Conservation (phyloP, 2,329 filamentous ascomycete species). For the Biscogniauxia mediterranea region DNA sequence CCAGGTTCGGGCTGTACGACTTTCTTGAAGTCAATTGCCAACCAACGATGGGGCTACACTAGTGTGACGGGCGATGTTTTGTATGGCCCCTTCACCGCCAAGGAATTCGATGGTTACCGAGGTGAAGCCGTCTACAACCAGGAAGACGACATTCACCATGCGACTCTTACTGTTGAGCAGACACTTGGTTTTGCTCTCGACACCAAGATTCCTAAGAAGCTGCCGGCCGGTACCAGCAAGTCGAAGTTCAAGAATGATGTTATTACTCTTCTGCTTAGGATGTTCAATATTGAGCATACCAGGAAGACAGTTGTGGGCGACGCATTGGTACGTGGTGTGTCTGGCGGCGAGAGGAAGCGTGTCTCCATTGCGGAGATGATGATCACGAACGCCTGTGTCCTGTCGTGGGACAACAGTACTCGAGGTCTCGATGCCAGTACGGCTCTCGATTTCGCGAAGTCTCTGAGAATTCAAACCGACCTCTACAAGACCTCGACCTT, state of each 20-base stretch:
- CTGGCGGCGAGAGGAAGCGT: constrained; percentile 75
- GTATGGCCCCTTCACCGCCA: constrained; percentile 71
- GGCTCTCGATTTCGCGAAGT: constrained; percentile 65
- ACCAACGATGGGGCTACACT: constrained; percentile 60
- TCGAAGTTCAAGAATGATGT: constrained; percentile 74
- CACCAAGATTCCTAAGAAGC: constrained; percentile 78
- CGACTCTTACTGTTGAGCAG: constrained; percentile 83
- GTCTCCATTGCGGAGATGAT: constrained; percentile 84
- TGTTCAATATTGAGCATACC: constrained; percentile 94
- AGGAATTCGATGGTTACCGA: constrained; percentile 72
- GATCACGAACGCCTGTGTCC: constrained; percentile 68
- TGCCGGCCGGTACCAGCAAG: constrained; percentile 71
- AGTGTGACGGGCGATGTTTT: constrained; percentile 64
- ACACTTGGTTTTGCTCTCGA: constrained; percentile 83
- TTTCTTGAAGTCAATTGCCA: constrained; percentile 66
- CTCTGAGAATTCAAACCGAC: constrained; percentile 76
- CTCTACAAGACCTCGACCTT: constrained; percentile 82
- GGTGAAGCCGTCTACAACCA: constrained; percentile 85
- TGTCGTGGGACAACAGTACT: constrained; percentile 75
- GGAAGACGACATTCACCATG: constrained; percentile 82
- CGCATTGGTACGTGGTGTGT: constrained; percentile 75
- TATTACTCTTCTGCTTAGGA: constrained; percentile 72
- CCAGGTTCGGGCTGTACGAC: constrained; percentile 73
- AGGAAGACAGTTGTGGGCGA: constrained; percentile 82
- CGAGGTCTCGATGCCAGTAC: constrained; percentile 68